phyloP scores from a whole-genome alignment of 2,329 filamentous ascomycete genomes.

The Alternaria brassicicola region DNA sequence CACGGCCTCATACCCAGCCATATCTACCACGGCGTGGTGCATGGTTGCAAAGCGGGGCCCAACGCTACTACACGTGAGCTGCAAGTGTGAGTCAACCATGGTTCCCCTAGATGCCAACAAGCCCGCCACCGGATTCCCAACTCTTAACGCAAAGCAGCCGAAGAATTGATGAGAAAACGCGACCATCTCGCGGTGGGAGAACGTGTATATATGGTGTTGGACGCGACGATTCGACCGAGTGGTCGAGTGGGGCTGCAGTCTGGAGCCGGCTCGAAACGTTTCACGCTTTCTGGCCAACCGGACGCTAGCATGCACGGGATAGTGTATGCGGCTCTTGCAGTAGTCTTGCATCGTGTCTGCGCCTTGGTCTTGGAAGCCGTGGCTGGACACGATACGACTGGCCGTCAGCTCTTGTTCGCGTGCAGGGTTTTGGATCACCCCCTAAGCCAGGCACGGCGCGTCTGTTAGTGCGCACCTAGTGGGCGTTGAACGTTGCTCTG shows the following conservation, averaged over 20 bases:
- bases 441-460: constrained; percentile 18
- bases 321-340: constrained; percentile 38
- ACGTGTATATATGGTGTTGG: constrained; percentile 47
- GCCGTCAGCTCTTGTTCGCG: constrained; percentile 31
- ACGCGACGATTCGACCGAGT: constrained; percentile 48
- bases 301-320: constrained; percentile 18
- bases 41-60: constrained; percentile 25
- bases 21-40: constrained; percentile 38
- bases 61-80: constrained; percentile 40
- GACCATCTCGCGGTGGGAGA: constrained; percentile 50
- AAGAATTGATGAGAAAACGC: constrained; percentile 47
- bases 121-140: constrained; percentile 19
- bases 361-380: constrained; percentile 27
- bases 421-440: constrained; percentile 18
- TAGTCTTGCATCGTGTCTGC: constrained; percentile 27
- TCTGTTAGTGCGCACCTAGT: constrained; percentile 4
- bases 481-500: constrained; percentile 18
- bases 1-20: constrained; percentile 31
- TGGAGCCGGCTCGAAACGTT: constrained; percentile 44
- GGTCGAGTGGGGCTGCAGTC: constrained; percentile 32
- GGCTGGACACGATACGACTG: constrained; percentile 39
- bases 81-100: constrained; percentile 53
- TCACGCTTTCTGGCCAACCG: constrained; percentile 31
- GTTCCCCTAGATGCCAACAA: constrained; percentile 19
- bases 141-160: constrained; percentile 37